Evolutionary conservation across 2,329 filamentous ascomycete species (phyloP).

Genomic region (Claviceps maximensis): DNA sequence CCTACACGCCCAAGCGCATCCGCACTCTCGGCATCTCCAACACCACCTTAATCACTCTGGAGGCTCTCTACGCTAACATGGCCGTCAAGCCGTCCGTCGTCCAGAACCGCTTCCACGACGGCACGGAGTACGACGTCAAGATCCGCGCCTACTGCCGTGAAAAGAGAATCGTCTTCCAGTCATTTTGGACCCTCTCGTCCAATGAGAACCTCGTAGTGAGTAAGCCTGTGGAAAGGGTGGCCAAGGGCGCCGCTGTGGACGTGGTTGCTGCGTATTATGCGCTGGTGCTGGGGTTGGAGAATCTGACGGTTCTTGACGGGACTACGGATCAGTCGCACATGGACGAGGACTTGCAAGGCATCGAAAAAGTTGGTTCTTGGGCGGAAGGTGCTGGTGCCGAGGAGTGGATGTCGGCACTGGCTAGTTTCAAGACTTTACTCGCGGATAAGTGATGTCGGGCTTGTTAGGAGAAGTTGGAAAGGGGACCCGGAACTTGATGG

Average conservation of each 20-base stretch:
- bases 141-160: constrained; percentile 40
- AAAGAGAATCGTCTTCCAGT: constrained; percentile 32
- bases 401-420: constrained; percentile 35
- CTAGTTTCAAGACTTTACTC: constrained; percentile 30
- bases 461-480: too few relatives aligned
- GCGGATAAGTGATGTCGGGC: constrained; percentile 10
- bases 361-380: constrained; percentile 28
- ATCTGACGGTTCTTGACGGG: constrained; percentile 31
- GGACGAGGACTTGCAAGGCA: constrained; percentile 33
- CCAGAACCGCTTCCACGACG: constrained; percentile 60
- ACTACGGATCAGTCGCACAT: constrained; percentile 34
- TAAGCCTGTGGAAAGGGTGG: constrained; percentile 36
- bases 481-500: not conserved
- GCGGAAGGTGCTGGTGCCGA: constrained; percentile 28
- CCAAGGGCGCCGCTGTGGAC: constrained; percentile 23
- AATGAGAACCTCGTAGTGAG: constrained; percentile 27
- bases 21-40: constrained; percentile 66
- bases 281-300: constrained; percentile 33
- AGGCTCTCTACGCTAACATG: constrained; percentile 33
- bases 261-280: constrained; percentile 31
- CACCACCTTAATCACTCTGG: constrained; percentile 43
- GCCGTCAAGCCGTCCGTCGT: constrained; percentile 42
- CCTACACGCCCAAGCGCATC: constrained; percentile 51
- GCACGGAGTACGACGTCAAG: constrained; percentile 44
- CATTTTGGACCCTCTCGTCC: constrained; percentile 41